Evolutionary conservation across 2,329 filamentous ascomycete genomes (phyloP), one percentile per base, ranked within the genome.

Genomic region (Sclerotinia sclerotiorum): DNA sequence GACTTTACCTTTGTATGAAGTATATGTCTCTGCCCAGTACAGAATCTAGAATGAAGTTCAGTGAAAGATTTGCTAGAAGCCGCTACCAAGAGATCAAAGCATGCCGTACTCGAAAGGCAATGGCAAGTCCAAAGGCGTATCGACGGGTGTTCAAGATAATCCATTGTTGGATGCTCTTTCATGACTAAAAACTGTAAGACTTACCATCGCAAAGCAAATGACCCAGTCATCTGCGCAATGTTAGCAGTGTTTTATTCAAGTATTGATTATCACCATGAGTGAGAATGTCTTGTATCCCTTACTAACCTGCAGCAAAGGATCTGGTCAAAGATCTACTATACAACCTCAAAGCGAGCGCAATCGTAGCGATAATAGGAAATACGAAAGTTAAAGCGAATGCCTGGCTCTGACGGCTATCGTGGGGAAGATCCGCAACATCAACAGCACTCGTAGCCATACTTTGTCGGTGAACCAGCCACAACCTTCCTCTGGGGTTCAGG

Each of bases 281-380:
- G 32, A 46, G 35, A 19, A 27, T 2, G 81, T 73, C 11, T 82
- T 73, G 55, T 82, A 78, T n/a, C 29, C 35, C 21, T 32, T 4
- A 54, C 48, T 7, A 51, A 67, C 61, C 61, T 64, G 49, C 46
- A 29, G 17, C 61, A 42, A 64, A 64, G 10, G 61, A 64, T 44
- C 61, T 55, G 29, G 48, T 64, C 48, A 64, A 44, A 24, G 61
- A 54, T 52, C 61, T 39, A 54, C 61, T 64, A 11, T 48, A 55
- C n/a, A 64, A 54, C 5, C 61, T 48, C 24, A 64, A 42, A 56
- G 19, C 42, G 21, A 29, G 39, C 54, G 67, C 64, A 19, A 46
- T 17, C 6, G 66, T 62, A 24, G 52, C 64, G 27, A 65, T 54
- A 24, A 44, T 15, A 56, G 67, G 58, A 51, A 62, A 62, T 3